Evolutionary conservation across 2,329 filamentous ascomycete species (phyloP), one percentile per base, ranked within the genome.

Genomic region (Clonostachys solani): DNA sequence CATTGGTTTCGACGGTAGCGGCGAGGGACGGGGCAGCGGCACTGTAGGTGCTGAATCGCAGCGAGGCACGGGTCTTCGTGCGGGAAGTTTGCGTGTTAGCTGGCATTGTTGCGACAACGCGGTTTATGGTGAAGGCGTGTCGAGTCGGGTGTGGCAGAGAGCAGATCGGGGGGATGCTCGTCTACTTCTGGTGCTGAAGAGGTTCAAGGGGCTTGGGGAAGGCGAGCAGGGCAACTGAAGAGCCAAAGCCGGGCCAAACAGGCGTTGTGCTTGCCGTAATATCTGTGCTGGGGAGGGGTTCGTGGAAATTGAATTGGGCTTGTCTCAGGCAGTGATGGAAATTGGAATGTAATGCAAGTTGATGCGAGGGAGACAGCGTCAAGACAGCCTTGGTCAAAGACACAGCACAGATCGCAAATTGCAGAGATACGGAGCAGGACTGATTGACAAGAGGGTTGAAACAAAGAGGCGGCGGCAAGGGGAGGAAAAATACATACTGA

Each of bases 11-110:
- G 49, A 78, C 65, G 33, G 77, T 80, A 46, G 75, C 68, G 18
- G 85, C 80, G 63, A 94, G 60, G 16, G 78, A 81, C 15, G 77
- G 77, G 8, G 78, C 69, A 12, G 77, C 68, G 65, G 77, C 76
- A 71, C 78, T 81, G 67, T 78, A 81, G 50, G 78, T 78, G 72
- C 78, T 81, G 63, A 73, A 78, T 55, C 79, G 79, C 48, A 78
- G 66, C 2, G 79, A 82, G 46, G 71, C 71, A 54, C 77, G 77
- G 53, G 70, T 67, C 75, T 72, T 71, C 56, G 50, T 50, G 54
- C 50, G 56, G 37, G 59, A 45, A 58, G 48, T 35, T 40, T 44
- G 43, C 23, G 43, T 36, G 51, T 53, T 47, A 53, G 51, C 37
- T 42, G 50, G 44, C 46, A 54, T 54, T 52, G 52, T 48, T 45